These are phyloP conservation scores for Apostasia ramifera DNA, from an alignment of 106 monocot species.

Conservation along the genomic window DNA sequence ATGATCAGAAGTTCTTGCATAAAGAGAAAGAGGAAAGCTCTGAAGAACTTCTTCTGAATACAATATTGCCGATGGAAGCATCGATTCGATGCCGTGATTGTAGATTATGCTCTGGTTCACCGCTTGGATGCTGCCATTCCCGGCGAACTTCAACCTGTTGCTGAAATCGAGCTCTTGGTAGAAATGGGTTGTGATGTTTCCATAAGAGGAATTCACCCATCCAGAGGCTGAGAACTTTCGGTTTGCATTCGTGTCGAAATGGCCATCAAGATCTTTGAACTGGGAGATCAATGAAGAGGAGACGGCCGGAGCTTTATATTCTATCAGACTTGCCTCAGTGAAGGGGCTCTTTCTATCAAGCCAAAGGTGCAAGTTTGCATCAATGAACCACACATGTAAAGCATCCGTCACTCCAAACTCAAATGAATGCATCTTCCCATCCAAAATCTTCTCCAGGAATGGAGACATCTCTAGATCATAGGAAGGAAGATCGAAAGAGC, in stretches of 20 bases:
- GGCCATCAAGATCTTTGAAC: constrained; percentile 64
- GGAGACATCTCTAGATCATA: constrained; percentile 86
- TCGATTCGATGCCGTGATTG: constrained; percentile 32
- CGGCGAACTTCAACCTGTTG: constrained; percentile 44
- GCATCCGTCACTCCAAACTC: constrained; percentile 62
- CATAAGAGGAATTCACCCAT: constrained; percentile 82
- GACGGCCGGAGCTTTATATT: constrained; percentile 29
- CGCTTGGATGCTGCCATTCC: constrained; percentile 45
- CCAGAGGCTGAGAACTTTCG: constrained; percentile 56
- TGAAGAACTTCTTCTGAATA: constrained; percentile 47
- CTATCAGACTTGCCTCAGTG: constrained; percentile 49
- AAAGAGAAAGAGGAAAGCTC: constrained; percentile 62
- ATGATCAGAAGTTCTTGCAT: constrained; percentile 30
- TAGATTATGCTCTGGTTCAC: constrained; percentile 76
- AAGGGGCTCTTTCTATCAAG: constrained; percentile 44
- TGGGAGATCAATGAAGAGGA: constrained; percentile 23
- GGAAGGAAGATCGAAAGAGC: constrained; percentile 71
- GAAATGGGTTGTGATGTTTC: constrained; percentile 77
- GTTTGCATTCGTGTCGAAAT: constrained; percentile 39
- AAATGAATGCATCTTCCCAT: constrained; percentile 57
- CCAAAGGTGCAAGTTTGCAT: constrained; percentile 98
- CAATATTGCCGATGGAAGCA: constrained; percentile 27
- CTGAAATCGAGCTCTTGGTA: constrained; percentile 46
- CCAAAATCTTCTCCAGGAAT: constrained; percentile 57
- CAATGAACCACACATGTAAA: constrained; percentile 60